Conservation (phyloP, 306 rosid species). For the Rosa rugosa region DNA sequence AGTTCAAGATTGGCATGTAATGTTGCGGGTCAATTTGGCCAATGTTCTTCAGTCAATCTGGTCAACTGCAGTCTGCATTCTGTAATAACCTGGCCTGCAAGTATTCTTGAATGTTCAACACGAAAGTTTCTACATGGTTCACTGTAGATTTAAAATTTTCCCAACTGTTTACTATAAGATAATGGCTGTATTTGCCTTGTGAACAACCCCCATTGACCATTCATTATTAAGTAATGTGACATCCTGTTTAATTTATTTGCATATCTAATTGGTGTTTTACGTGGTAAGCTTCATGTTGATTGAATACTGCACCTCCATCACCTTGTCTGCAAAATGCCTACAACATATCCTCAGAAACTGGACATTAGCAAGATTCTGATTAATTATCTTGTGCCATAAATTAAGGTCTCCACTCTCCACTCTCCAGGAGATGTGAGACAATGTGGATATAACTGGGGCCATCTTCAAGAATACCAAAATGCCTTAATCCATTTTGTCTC, state of each 20-base stretch:
- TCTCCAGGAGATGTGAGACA: not conserved
- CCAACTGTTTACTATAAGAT: not conserved
- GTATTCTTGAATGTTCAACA: not conserved
- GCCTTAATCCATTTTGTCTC: not conserved
- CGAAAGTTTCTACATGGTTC: not conserved
- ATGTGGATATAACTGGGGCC: not conserved
- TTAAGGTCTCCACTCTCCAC: not conserved
- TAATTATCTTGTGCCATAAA: not conserved
- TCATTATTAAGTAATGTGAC: not conserved
- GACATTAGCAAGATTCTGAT: not conserved
- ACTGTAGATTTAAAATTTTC: too few species aligned
- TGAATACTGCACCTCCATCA: not conserved
- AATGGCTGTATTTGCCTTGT: not conserved
- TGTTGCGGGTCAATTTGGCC: not conserved
- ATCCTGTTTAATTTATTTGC: not conserved
- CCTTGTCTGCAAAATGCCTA: not conserved
- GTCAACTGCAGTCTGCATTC: not conserved
- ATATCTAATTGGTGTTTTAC: not conserved
- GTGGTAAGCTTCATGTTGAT: conserved; percentile 4
- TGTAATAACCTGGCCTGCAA: not conserved
- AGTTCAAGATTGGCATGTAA: not conserved
- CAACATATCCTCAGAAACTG: not conserved
- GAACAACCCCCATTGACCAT: not conserved
- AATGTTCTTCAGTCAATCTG: not conserved
- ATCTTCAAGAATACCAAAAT: not conserved